Conservation (phyloP, 1,139 yeast species). For the Candida buenavistaensis region DNA sequence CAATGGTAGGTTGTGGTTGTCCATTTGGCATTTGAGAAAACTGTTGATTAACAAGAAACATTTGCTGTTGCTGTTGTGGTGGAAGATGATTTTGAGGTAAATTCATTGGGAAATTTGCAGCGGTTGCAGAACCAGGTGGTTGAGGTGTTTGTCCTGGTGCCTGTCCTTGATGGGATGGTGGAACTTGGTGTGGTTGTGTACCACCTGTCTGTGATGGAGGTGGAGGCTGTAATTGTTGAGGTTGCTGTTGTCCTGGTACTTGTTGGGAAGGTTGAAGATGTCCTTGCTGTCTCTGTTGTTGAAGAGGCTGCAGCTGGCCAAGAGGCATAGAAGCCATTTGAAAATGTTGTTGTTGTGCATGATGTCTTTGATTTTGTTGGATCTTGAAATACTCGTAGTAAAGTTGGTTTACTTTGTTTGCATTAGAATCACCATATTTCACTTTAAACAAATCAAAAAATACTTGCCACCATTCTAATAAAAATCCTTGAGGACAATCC, state of each 20-base stretch:
- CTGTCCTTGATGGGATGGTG: conserved; percentile 6
- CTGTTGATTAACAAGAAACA: conserved; percentile 17
- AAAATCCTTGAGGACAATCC: conserved; percentile 86
- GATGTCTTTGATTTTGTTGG: conserved; percentile 12
- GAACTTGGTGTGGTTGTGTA: conserved; percentile 14
- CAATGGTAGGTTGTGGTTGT: conserved; percentile 14
- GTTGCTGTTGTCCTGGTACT: conserved; percentile 9
- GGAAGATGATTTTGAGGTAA: conserved; percentile 26
- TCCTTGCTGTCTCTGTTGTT: conserved; percentile 23
- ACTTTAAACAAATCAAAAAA: conserved; percentile 95
- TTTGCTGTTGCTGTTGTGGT: conserved; percentile 20
- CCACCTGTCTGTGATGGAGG: conserved; percentile 4
- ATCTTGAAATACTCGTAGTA: conserved; percentile 4
- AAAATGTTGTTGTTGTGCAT: conserved; percentile 10
- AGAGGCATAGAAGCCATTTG: conserved; percentile 18
- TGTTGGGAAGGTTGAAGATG: conserved; percentile 18
- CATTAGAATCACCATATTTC: conserved; percentile 34
- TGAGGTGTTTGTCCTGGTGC: conserved; percentile 10
- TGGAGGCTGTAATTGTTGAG: conserved; percentile 7
- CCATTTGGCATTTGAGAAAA: conserved; percentile 15
- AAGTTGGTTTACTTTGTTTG: conserved; percentile 35
- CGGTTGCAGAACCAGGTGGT: conserved; percentile 23
- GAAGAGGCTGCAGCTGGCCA: conserved; percentile 10
- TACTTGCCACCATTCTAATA: conserved; percentile 95
- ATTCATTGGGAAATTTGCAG: conserved; percentile 16